These are phyloP conservation scores for Naegleria lovaniensis DNA, from an alignment of 208 protist genomes.

Conservation along the genomic window DNA sequence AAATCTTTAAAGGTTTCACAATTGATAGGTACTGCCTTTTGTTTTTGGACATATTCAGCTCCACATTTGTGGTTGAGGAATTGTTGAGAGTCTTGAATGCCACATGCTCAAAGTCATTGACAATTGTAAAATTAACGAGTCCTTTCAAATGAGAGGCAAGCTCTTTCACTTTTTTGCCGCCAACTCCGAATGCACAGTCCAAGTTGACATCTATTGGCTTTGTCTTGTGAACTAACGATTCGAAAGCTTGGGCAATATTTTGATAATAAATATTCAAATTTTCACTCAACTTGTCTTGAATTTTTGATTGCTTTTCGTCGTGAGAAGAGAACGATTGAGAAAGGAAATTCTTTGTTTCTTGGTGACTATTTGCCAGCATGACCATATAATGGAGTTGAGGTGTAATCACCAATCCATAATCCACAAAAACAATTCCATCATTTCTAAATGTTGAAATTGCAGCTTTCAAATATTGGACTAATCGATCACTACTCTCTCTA, in stretches of 20 bases:
- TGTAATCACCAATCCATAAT: not conserved
- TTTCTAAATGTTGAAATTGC: not conserved
- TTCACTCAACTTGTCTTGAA: not conserved
- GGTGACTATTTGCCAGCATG: not conserved
- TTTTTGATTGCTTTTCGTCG: not conserved
- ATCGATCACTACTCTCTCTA: not conserved
- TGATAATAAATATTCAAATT: not conserved
- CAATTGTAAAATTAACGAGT: not conserved
- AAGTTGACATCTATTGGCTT: not conserved
- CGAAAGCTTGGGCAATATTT: not conserved
- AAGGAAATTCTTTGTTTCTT: not conserved
- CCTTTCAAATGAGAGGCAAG: not conserved
- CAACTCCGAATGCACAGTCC: constrained; percentile 22
- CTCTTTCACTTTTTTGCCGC: not conserved
- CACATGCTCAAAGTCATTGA: not conserved
- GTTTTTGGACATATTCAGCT: constrained; percentile 19
- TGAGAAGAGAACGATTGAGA: not conserved
- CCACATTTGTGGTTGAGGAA: constrained; percentile 1
- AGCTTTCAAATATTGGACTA: not conserved
- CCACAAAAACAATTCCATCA: not conserved
- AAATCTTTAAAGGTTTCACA: constrained; percentile 5
- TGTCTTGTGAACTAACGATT: not conserved
- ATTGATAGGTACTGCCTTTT: not conserved
- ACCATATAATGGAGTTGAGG: constrained; percentile 13
- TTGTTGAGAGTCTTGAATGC: not conserved